phyloP scores from a whole-genome alignment of 1,139 yeast genomes.

The Starmera stellimalicola region DNA sequence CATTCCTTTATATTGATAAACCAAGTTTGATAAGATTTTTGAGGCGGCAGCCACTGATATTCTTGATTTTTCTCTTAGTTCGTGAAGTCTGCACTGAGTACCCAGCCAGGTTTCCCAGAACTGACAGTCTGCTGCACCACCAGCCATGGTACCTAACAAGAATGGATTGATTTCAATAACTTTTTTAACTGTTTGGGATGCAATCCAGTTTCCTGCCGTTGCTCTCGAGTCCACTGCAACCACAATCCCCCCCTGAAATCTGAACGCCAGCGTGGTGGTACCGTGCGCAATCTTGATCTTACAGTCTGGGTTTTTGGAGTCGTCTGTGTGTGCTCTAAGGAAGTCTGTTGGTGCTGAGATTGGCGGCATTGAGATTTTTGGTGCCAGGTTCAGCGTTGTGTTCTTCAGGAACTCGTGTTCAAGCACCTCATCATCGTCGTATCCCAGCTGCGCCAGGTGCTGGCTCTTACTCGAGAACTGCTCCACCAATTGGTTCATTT shows the following conservation, averaged over 20 bases:
- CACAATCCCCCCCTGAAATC: conserved; percentile 91
- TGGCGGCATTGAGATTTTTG: conserved; percentile 69
- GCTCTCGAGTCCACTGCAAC: conserved; percentile 98
- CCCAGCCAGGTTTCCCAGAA: conserved; percentile 99
- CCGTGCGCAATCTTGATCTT: conserved; percentile 97
- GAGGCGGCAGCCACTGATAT: conserved; percentile 97
- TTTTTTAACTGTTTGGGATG: conserved; percentile 95
- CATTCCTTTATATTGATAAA: conserved; percentile 92
- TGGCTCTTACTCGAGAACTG: conserved; percentile 26
- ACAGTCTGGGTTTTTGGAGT: conserved; percentile 84
- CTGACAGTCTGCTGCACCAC: conserved; percentile 99
- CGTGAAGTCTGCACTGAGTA: conserved; percentile 91
- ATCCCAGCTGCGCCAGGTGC: conserved; percentile 14
- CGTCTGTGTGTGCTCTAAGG: conserved; percentile 96
- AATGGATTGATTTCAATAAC: conserved; percentile 95
- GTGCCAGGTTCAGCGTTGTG: conserved; percentile 33
- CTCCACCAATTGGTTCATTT: conserved; percentile 30
- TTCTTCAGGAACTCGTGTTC: conserved; percentile 26
- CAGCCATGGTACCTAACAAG: conserved; percentile 96
- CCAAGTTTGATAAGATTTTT: conserved; percentile 82
- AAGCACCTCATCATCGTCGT: conserved; percentile 23
- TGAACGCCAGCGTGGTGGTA: conserved; percentile 92
- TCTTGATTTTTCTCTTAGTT: conserved; percentile 86
- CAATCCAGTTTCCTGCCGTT: conserved; percentile 98
- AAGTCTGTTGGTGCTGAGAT: conserved; percentile 90